These are phyloP conservation scores for Podospora appendiculata DNA, from an alignment of 495 filamentous ascomycete species.

Conservation along the genomic window DNA sequence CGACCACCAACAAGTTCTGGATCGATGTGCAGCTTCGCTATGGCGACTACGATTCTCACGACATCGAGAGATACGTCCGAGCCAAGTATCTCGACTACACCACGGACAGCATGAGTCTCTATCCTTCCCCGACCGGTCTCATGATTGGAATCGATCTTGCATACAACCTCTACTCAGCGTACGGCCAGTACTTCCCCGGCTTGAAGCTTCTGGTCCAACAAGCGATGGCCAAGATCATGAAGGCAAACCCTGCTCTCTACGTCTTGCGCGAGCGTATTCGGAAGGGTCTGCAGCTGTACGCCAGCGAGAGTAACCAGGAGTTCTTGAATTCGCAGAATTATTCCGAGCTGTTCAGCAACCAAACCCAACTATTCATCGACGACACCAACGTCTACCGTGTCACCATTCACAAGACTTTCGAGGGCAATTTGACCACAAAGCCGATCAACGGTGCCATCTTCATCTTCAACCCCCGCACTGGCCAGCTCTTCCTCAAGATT, in stretches of 20 bases:
- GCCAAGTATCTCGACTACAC: slow-evolving; percentile 99
- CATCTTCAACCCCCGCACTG: slow-evolving; percentile 98
- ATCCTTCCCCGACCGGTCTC: slow-evolving; percentile 92
- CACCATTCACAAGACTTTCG: slow-evolving; percentile 99
- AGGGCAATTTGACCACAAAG: slow-evolving; percentile 98
- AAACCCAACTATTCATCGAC: slow-evolving; percentile 98
- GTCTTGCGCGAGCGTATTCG: slow-evolving; percentile 96
- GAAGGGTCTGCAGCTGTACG: slow-evolving; percentile 97
- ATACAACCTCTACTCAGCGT: slow-evolving; percentile 97
- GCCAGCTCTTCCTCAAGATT: slow-evolving; percentile 97
- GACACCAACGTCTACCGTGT: slow-evolving; percentile 99
- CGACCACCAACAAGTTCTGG: slow-evolving; percentile 99
- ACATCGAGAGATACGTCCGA: slow-evolving; percentile 95
- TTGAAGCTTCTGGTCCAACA: slow-evolving; percentile 94
- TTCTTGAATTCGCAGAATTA: slow-evolving; percentile 99
- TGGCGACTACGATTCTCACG: slow-evolving; percentile 98
- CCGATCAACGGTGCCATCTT: slow-evolving; percentile 99
- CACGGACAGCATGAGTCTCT: slow-evolving; percentile 97
- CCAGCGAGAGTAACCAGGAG: slow-evolving; percentile 98
- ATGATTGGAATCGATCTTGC: slow-evolving; percentile 99
- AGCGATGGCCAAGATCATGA: slow-evolving; percentile 99
- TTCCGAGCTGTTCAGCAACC: slow-evolving; percentile 97
- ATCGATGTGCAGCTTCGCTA: slow-evolving; percentile 97
- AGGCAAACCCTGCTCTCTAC: slow-evolving; percentile 95
- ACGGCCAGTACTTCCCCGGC: slow-evolving; percentile 98